A percentile compares a stretch with the other conserved stretches of the same genome.
phyloP scores from a whole-genome alignment of 2,329 filamentous ascomycete genomes.

The Pestalotiopsis sp. region DNA sequence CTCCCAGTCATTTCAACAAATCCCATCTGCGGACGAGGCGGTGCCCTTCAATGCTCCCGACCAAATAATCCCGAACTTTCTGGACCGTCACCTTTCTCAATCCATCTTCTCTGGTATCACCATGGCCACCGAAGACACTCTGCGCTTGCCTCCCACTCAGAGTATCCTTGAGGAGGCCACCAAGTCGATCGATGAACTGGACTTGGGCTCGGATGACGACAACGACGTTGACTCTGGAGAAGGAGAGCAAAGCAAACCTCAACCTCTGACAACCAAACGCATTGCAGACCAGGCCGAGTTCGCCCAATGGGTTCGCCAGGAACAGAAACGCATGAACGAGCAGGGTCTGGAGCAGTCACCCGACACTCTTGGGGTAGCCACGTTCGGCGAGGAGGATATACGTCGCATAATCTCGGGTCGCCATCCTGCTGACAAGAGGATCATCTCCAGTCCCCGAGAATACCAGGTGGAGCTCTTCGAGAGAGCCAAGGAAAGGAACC shows the following conservation, averaged over 20 bases:
- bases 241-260: conserved; percentile 18
- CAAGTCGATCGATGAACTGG: conserved; percentile 19
- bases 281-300: conserved; percentile 16
- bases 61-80: not conserved
- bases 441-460: conserved; percentile 79
- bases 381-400: not conserved
- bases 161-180: not conserved
- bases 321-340: conserved; percentile 19
- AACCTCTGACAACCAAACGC: not conserved
- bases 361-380: not conserved
- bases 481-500: conserved; percentile 80
- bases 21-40: no score
- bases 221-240: conserved; percentile 13
- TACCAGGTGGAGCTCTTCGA: conserved; percentile 95
- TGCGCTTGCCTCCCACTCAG: not conserved
- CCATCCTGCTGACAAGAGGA: conserved; percentile 46
- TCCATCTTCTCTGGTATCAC: not conserved
- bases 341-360: not conserved
- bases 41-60: no score
- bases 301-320: conserved; percentile 24
- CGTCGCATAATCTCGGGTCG: not conserved
- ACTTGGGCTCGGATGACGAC: conserved; percentile 13
- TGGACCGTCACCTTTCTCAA: not conserved
- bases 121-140: not conserved
- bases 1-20: no score